These are phyloP conservation scores for Mrakia blollopis DNA, from an alignment of 768 basidiomycete genomes.

Conservation along the genomic window DNA sequence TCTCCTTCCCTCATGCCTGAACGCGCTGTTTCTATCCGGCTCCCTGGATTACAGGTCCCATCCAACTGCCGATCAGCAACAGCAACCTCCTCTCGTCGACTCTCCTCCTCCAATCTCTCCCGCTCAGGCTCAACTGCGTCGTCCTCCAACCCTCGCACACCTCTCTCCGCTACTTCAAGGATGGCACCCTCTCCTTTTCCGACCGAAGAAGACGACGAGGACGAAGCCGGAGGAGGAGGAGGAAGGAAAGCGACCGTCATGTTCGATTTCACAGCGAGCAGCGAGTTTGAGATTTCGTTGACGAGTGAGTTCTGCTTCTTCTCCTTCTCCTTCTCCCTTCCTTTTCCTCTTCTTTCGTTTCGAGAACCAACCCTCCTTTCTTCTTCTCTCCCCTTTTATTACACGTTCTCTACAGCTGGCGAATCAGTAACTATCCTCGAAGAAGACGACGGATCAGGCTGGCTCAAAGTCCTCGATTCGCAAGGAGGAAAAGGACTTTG, in stretches of 20 bases:
- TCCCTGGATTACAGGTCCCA: constrained; percentile 14
- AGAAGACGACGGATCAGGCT: constrained; percentile 33
- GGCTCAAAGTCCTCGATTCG: constrained; percentile 26
- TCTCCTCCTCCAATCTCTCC: constrained; percentile 16
- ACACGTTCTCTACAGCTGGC: constrained; percentile 1
- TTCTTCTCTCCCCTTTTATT: not conserved
- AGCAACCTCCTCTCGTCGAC: not conserved
- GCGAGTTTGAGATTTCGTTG: constrained; percentile 28
- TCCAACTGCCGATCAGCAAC: constrained; percentile 26
- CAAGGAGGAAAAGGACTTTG: constrained; percentile 16
- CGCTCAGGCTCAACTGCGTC: constrained; percentile 22
- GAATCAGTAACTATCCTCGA: constrained; percentile 26
- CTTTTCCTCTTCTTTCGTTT: not conserved
- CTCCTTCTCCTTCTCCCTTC: not conserved
- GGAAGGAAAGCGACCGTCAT: constrained; percentile 11
- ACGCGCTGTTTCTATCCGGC: not conserved
- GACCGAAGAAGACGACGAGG: constrained; percentile 19
- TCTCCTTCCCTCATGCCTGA: not conserved
- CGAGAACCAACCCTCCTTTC: not conserved
- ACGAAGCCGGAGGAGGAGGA: constrained; percentile 4
- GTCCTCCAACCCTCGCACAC: constrained; percentile 3
- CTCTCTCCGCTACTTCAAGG: constrained; percentile 13
- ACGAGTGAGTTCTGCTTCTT: not conserved
- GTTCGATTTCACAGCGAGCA: constrained; percentile 19
- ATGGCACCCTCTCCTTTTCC: not conserved